phyloP scores from a whole-genome alignment of 176 grass and related monocot species.

The Musa beccarii region DNA sequence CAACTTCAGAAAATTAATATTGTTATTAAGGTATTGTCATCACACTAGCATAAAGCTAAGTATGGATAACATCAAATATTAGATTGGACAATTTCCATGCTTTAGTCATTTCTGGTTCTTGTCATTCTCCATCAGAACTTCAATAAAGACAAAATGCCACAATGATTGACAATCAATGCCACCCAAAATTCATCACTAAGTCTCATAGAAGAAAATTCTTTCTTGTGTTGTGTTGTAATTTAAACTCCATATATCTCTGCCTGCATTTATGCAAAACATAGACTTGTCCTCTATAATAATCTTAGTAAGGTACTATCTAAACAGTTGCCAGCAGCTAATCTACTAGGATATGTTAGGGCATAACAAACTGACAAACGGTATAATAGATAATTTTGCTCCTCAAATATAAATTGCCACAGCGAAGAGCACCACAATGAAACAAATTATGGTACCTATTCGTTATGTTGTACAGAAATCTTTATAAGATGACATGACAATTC shows the following conservation, averaged over 20 bases:
- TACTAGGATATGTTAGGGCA: neutral
- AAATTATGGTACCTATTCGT: too few species aligned
- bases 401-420: too few species aligned
- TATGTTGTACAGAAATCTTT: too few species aligned
- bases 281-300: neutral
- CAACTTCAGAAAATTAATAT: slow-evolving; percentile 23
- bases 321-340: neutral
- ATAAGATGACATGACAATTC: too few species aligned
- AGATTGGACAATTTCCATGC: neutral
- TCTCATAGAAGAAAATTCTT: neutral
- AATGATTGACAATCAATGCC: too few species aligned
- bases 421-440: too few species aligned
- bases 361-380: neutral
- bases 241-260: neutral
- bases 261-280: neutral
- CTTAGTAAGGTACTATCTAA: neutral
- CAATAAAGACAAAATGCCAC: too few species aligned
- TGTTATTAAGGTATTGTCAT: neutral
- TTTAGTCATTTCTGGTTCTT: too few species aligned
- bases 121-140: too few species aligned
- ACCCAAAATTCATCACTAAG: neutral
- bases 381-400: too few species aligned
- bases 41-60: neutral
- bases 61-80: neutral
- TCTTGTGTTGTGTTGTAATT: neutral